Percentiles rank a stretch among this genome's conserved stretches.
Conservation (phyloP, 2,329 filamentous ascomycete species). For the Paecilomyces variotii region DNA sequence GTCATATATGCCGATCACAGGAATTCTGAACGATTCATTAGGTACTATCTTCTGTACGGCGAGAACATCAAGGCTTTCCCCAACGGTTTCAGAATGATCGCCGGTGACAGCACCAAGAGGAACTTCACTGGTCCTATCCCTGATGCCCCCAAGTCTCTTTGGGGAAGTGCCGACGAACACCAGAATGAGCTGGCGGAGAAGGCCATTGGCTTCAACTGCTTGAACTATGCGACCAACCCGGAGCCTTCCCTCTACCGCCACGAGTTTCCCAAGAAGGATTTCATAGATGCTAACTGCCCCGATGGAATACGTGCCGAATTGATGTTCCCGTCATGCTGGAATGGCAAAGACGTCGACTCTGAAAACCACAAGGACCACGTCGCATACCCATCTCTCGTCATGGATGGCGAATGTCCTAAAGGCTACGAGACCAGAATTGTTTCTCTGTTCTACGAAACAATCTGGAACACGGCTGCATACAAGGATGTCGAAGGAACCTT, state of each 20-base stretch:
- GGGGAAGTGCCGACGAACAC: slow-evolving; percentile 57
- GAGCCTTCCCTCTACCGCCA: slow-evolving; percentile 77
- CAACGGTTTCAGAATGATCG: slow-evolving; percentile 69
- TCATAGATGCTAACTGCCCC: slow-evolving; percentile 71
- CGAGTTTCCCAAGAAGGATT: slow-evolving; percentile 69
- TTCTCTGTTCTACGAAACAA: slow-evolving; percentile 76
- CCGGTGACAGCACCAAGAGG: slow-evolving; percentile 61
- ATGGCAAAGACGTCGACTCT: slow-evolving; percentile 55
- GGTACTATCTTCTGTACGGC: slow-evolving; percentile 77
- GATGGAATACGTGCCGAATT: slow-evolving; percentile 76
- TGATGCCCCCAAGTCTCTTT: slow-evolving; percentile 60
- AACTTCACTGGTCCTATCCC: slow-evolving; percentile 63
- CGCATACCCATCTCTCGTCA: slow-evolving; percentile 69
- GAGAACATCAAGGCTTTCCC: slow-evolving; percentile 65
- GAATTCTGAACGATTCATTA: slow-evolving; percentile 22
- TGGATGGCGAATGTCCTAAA: slow-evolving; percentile 66
- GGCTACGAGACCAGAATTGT: slow-evolving; percentile 61
- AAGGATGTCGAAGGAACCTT: slow-evolving; percentile 58
- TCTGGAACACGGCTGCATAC: slow-evolving; percentile 67
- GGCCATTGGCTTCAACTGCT: slow-evolving; percentile 87
- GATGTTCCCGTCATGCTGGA: slow-evolving; percentile 87
- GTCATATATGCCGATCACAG: slow-evolving; percentile 4
- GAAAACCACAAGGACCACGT: slow-evolving; percentile 57
- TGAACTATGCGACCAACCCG: slow-evolving; percentile 62
- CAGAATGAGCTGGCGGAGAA: slow-evolving; percentile 68